Percentiles rank a stretch among this genome's conserved stretches.
These are phyloP conservation scores for Cryptococcus sp. DNA, from an alignment of 1,284 basidiomycete genomes.

Conservation along the genomic window DNA sequence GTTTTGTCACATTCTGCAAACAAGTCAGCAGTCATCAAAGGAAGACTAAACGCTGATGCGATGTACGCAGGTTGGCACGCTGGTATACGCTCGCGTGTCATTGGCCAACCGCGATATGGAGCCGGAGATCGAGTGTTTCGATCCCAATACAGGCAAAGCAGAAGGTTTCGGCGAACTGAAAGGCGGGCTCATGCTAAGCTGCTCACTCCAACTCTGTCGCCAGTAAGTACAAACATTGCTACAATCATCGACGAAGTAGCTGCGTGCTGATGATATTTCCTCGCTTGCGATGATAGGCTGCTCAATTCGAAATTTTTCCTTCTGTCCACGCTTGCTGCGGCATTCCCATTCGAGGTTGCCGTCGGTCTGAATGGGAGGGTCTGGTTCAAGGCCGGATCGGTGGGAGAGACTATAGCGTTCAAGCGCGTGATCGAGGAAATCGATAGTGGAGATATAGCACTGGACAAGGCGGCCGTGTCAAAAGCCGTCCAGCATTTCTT, in stretches of 20 bases:
- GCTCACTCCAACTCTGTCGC: constrained; percentile 48
- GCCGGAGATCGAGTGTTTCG: constrained; percentile 58
- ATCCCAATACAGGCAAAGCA: constrained; percentile 55
- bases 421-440: constrained; percentile 46
- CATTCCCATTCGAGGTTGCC: constrained; percentile 56
- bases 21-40: neutral
- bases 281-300: constrained; percentile 34
- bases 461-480: constrained; percentile 36
- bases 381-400: constrained; percentile 55
- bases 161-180: constrained; percentile 58
- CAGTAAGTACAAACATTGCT: constrained; percentile 34
- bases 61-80: constrained; percentile 54
- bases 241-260: too few species aligned
- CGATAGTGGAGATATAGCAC: constrained; percentile 37
- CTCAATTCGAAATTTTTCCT: constrained; percentile 52
- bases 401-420: constrained; percentile 52
- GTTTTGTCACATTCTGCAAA: constrained; percentile 10
- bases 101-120: constrained; percentile 57
- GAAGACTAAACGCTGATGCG: neutral
- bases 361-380: constrained; percentile 58
- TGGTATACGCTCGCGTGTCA: constrained; percentile 57
- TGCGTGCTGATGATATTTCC: too few species aligned
- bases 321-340: constrained; percentile 40
- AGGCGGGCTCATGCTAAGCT: constrained; percentile 52
- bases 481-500: constrained; percentile 31